Conservation (phyloP, 139 green algal genomes). For the Coccomyxa sp. region DNA sequence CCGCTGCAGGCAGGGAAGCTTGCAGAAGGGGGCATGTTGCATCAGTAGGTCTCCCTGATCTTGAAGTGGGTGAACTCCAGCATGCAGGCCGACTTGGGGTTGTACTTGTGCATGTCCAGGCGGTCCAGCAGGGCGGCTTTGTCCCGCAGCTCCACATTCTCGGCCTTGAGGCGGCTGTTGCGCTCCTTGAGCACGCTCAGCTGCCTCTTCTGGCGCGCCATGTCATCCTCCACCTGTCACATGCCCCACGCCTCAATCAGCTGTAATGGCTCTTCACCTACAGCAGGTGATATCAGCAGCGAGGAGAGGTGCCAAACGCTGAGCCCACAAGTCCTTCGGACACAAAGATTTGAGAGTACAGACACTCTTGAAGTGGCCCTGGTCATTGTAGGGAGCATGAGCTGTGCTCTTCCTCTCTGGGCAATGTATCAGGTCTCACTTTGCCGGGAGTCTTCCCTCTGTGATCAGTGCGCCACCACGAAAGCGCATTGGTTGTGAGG, state of each 20-base stretch:
- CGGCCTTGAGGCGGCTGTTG: background rate
- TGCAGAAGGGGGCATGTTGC: background rate
- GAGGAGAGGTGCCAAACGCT: no score
- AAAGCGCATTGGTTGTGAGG: background rate
- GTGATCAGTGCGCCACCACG: background rate
- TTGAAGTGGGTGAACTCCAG: slow-evolving; percentile 21
- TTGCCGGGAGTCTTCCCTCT: background rate
- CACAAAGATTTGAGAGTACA: no score
- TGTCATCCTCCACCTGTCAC: slow-evolving; percentile 25
- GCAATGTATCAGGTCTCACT: no score
- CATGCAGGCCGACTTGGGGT: slow-evolving; percentile 35
- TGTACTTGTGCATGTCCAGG: slow-evolving; percentile 15
- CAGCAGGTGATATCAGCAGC: no score
- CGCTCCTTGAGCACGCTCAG: slow-evolving; percentile 8
- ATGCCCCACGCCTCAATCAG: no score
- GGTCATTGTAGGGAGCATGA: no score
- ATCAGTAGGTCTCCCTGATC: slow-evolving; percentile 32
- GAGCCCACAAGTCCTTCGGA: no score
- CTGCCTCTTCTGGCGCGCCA: slow-evolving; percentile 17
- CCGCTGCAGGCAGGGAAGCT: no score
- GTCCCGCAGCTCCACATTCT: slow-evolving; percentile 18
- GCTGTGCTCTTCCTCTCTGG: no score
- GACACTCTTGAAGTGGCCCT: no score
- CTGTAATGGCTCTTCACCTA: background rate
- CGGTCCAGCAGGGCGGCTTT: slow-evolving; percentile 32